A percentile compares a stretch with the other conserved stretches of the same genome.
These are phyloP conservation scores for Suillus placidus DNA, from an alignment of 768 basidiomycete genomes.

Conservation along the genomic window DNA sequence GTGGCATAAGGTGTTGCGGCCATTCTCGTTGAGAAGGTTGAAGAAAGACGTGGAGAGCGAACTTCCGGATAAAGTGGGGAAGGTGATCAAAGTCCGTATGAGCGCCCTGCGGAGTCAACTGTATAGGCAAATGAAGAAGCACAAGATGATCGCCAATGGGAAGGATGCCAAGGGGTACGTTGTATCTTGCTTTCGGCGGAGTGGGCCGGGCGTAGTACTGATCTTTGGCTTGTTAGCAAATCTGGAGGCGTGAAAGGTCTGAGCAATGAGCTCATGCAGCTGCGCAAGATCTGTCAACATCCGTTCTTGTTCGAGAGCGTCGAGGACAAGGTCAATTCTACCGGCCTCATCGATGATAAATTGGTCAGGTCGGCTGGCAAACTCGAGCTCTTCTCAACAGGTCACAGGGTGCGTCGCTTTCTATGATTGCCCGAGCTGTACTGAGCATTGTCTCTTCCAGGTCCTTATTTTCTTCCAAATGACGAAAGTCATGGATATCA, in stretches of 20 bases:
- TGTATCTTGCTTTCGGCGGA: neutral
- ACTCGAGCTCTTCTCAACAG: constrained; percentile 88
- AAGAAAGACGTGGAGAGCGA: constrained; percentile 98
- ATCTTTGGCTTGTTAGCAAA: constrained; percentile 48
- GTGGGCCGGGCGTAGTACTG: constrained; percentile 4
- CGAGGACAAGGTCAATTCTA: constrained; percentile 90
- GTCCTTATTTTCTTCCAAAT: constrained; percentile 99
- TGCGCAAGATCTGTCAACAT: constrained; percentile 98
- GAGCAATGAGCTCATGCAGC: constrained; percentile 96
- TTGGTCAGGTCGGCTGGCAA: constrained; percentile 90
- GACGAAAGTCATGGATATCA: constrained; percentile 99
- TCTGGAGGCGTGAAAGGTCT: constrained; percentile 81
- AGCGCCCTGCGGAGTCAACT: constrained; percentile 88
- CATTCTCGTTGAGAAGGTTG: constrained; percentile 88
- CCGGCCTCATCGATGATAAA: constrained; percentile 79
- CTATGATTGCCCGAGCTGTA: neutral
- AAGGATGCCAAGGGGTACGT: constrained; percentile 74
- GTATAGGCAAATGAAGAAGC: constrained; percentile 98
- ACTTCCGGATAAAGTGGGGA: constrained; percentile 96
- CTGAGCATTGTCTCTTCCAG: constrained; percentile 38
- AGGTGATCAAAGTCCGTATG: constrained; percentile 96
- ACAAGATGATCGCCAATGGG: constrained; percentile 93
- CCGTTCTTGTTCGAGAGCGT: constrained; percentile 96
- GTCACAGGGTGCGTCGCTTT: constrained; percentile 70
- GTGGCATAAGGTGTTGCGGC: constrained; percentile 92